These are phyloP conservation scores for Cyclocybe aegerita DNA, from an alignment of 768 basidiomycete genomes.

Conservation along the genomic window DNA sequence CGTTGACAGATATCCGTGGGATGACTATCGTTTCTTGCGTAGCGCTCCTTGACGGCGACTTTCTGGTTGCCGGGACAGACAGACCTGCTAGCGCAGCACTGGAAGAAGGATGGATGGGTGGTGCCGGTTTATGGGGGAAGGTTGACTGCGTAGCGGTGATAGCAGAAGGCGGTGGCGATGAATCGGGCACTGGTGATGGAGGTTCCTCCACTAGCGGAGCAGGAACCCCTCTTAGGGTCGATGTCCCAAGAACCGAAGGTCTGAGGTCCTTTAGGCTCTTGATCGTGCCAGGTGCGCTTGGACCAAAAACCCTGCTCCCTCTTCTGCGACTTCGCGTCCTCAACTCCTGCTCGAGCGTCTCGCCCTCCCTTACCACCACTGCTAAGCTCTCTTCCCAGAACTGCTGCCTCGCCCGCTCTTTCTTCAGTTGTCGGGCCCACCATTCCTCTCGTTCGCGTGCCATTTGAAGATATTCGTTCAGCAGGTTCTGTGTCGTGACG, in stretches of 20 bases:
- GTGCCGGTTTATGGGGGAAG: background rate
- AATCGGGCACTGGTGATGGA: background rate
- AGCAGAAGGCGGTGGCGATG: background rate
- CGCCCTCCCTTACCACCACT: constrained; percentile 83
- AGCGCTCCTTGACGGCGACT: constrained; percentile 4
- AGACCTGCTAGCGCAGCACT: no score
- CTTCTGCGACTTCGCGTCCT: constrained; percentile 56
- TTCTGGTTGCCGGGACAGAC: background rate
- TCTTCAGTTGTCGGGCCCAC: constrained; percentile 64
- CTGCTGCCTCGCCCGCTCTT: constrained; percentile 59
- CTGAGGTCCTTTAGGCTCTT: constrained; percentile 14
- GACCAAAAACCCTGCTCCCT: constrained; percentile 57
- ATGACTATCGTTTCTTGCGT: background rate
- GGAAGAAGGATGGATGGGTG: background rate
- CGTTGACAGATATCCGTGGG: background rate
- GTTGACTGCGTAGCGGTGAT: background rate
- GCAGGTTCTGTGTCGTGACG: constrained; percentile 40
- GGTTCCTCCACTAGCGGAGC: background rate
- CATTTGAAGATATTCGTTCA: constrained; percentile 35
- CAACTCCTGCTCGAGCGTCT: constrained; percentile 79
- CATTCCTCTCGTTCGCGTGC: constrained; percentile 77
- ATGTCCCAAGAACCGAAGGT: constrained; percentile 10
- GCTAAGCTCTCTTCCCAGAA: constrained; percentile 93
- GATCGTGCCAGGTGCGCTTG: constrained; percentile 14
- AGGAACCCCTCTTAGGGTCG: background rate